Evolutionary conservation across 108 stramenopile species (phyloP), one percentile per base, ranked within the genome.

Genomic region (Discostella stelligeroides): DNA sequence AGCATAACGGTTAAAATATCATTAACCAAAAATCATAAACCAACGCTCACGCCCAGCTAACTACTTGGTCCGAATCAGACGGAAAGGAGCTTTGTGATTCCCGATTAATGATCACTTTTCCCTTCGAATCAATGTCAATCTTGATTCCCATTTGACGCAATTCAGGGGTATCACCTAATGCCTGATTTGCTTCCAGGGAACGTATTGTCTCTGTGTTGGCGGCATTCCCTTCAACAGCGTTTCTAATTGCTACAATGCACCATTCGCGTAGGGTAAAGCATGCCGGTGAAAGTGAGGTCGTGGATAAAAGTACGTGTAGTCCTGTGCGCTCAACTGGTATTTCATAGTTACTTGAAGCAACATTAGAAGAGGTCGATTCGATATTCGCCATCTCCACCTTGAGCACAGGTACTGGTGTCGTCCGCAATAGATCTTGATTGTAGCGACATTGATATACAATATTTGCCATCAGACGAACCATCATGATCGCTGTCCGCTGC

Each of bases 231-330:
- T 94, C 86, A 23, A 94, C 66, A 7, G 79, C 80, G 82, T 92
- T 88, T 24, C 90, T 82, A 58, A 94, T 89, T n/a, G 90, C 90
- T 39, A 94, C 80, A 53, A 94, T 80, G 28, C 86, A 81, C 93
- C 93, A 94, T 47, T 94, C 93, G 39, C 93, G 84, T 11, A 94
- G 63, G 18, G 90, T 87, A 60, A 94, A 90, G 68, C 93, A 94
- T 24, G 89, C 79, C 28, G 77, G 75, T 14, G 86, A 79, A 66
- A 90, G 83, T 10, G 88, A 73, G 11, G 93, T 94, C 23, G 86
- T 83, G 0, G 90, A 90, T 12, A 94, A 72, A 8, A 94, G 41
- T 13, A 92, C 86, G 66, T 94, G 93, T 25, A 94, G 68, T 4
- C 80, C 93, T 51, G 70, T 85, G 24, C 93, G 73, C 17, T 46